phyloP scores from a whole-genome alignment of 768 basidiomycete genomes.

The Mycena latifolia region DNA sequence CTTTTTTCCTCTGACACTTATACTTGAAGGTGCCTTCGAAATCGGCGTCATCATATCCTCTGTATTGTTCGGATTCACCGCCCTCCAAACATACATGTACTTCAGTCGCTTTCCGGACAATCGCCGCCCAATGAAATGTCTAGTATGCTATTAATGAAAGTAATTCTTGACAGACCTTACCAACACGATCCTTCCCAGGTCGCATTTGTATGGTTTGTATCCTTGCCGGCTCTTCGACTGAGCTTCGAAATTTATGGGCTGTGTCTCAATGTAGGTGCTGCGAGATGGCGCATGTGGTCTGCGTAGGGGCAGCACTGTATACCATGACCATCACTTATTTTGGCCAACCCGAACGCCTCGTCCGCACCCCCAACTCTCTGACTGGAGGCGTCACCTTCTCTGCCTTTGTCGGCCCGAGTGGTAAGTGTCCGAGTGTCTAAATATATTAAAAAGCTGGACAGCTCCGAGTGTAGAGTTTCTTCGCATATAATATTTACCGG shows the following conservation, averaged over 20 bases:
- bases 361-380: background rate
- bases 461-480: constrained; percentile 11
- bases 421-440: background rate
- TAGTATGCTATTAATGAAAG: background rate
- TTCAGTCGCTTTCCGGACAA: background rate
- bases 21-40: background rate
- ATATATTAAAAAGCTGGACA: background rate
- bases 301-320: background rate
- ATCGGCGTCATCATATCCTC: background rate
- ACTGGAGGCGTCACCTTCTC: background rate
- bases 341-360: constrained; percentile 3
- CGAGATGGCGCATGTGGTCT: too few species aligned
- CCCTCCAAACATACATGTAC: constrained; percentile 5
- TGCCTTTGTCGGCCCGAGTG: background rate
- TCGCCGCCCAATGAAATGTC: background rate
- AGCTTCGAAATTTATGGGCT: too few species aligned
- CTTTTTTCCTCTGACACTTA: too few species aligned
- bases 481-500: constrained; percentile 4
- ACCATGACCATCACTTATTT: constrained; percentile 4
- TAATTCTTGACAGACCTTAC: too few species aligned
- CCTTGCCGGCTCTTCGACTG: too few species aligned
- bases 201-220: constrained; percentile 5
- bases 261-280: too few species aligned
- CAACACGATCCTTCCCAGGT: background rate
- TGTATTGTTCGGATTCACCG: constrained; percentile 7